These are phyloP conservation scores for Stachybotrys chlorohalonatus DNA, from an alignment of 2,329 filamentous ascomycete genomes.

Conservation along the genomic window DNA sequence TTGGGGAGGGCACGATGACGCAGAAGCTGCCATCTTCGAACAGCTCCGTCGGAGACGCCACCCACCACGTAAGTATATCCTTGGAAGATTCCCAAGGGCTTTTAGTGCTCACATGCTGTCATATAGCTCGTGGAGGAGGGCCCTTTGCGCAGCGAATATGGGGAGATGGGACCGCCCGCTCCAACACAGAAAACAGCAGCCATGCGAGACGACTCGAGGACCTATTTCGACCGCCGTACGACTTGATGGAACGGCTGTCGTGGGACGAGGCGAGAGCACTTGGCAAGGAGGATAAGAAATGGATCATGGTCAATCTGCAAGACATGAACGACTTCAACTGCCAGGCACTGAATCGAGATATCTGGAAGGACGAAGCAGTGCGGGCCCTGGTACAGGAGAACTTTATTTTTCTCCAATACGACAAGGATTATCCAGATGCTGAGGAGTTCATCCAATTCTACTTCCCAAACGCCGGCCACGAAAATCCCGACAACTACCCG, in stretches of 20 bases:
- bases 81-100: too few relatives aligned
- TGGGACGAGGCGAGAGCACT: slow-evolving; percentile 80
- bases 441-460: slow-evolving; percentile 85
- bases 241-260: slow-evolving; percentile 70
- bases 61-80: slow-evolving; percentile 17
- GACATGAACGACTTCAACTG: slow-evolving; percentile 91
- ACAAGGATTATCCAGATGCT: slow-evolving; percentile 72
- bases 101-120: neutral
- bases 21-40: slow-evolving; percentile 54
- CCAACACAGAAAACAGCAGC: slow-evolving; percentile 37
- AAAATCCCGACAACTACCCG: slow-evolving; percentile 83
- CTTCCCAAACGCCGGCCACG: slow-evolving; percentile 59
- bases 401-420: slow-evolving; percentile 93
- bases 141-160: slow-evolving; percentile 31
- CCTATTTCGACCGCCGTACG: slow-evolving; percentile 85
- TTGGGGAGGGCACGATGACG: slow-evolving; percentile 41
- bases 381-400: slow-evolving; percentile 77
- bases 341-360: slow-evolving; percentile 84
- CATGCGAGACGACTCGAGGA: slow-evolving; percentile 78
- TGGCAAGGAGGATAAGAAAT: slow-evolving; percentile 83
- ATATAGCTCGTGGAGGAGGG: slow-evolving; percentile 10
- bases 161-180: slow-evolving; percentile 16
- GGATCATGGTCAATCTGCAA: slow-evolving; percentile 93
- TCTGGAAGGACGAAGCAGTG: slow-evolving; percentile 84
- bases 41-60: slow-evolving; percentile 46